Evolutionary conservation across 2,329 filamentous ascomycete species (phyloP).

Genomic region (Teratosphaeria destructans): DNA sequence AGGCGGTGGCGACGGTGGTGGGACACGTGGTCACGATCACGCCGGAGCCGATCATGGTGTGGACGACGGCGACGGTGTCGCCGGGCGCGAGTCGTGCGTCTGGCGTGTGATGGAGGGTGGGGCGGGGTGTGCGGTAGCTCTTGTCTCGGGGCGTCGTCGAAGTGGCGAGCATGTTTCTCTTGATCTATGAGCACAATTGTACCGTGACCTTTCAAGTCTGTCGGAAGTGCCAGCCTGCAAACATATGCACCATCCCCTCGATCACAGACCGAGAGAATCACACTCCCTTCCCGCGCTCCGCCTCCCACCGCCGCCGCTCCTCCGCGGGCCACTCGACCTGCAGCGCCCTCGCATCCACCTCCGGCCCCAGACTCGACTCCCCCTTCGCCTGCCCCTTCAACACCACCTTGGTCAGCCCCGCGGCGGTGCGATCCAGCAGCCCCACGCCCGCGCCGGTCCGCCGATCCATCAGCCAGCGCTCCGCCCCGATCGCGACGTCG

Average conservation of each 20-base stretch:
- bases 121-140: background rate
- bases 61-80: conserved; percentile 2
- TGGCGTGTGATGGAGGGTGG: background rate
- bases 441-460: conserved; percentile 6
- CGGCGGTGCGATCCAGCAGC: conserved; percentile 8
- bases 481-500: conserved; percentile 9
- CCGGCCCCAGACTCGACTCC: conserved; percentile 1
- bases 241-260: background rate
- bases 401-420: conserved; percentile 1
- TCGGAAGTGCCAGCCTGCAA: background rate
- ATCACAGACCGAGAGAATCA: background rate
- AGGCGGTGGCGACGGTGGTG: background rate
- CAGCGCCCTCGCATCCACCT: background rate
- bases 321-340: conserved; percentile 6
- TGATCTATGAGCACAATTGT: background rate
- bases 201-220: background rate
- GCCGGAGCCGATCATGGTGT: conserved; percentile 2
- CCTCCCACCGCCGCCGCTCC: conserved; percentile 5
- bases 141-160: background rate
- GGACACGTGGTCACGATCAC: conserved; percentile 2
- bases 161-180: background rate
- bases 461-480: conserved; percentile 7
- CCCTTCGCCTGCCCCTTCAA: conserved; percentile 4
- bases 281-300: conserved; percentile 1
- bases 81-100: background rate